Base-by-base conservation (phyloP, 176 grass and related monocot genomes). In the Zea luxurians region DNA sequence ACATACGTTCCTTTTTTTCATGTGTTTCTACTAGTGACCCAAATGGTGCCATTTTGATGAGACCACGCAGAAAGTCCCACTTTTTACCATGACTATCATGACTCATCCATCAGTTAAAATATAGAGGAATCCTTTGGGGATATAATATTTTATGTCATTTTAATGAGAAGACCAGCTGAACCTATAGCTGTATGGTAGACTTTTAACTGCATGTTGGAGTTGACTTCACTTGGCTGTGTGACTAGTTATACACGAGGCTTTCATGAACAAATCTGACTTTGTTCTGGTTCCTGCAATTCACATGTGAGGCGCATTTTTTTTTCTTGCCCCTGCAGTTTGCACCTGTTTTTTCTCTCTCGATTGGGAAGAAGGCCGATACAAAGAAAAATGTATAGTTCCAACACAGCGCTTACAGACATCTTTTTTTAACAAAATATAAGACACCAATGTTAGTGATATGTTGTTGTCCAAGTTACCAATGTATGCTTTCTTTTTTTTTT, bases 21-120 rank as follows among this genome's bases (percentile, higher is more conserved):
- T 59, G 9, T 58, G 1, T 83, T 75, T 83, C 41, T 38, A 38
- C 40, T 15, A 13, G 35, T n/a, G 6, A 55, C 0, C 76, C 70
- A 36, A 15, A 50, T 43, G 17, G 64, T 20, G 36, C 61, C 46
- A 5, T 13, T 61, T 61, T 61, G 17, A 10, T 61, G 64, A 34
- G 36, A 70, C 67, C 17, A 34, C 41, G 54, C 42, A 76, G 10
- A 43, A 57, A 3, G 64, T 40, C 36, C 44, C 44, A 53, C 18
- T 13, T 10, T 36, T 58, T 65, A 58, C 34, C 58, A 43, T 62
- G 45, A 68, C 68, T 48, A 59, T 53, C 21, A 66, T 58, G 21
- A 58, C 10, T 78, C 53, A n/a, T n/a, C n/a, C n/a, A n/a, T n/a
- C n/a, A 57, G 10, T 79, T 71, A 57, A 57, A 73, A 78, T 55